These are phyloP conservation scores for Pugionium dolabratum DNA, from an alignment of 345 rosid genomes.

Conservation along the genomic window DNA sequence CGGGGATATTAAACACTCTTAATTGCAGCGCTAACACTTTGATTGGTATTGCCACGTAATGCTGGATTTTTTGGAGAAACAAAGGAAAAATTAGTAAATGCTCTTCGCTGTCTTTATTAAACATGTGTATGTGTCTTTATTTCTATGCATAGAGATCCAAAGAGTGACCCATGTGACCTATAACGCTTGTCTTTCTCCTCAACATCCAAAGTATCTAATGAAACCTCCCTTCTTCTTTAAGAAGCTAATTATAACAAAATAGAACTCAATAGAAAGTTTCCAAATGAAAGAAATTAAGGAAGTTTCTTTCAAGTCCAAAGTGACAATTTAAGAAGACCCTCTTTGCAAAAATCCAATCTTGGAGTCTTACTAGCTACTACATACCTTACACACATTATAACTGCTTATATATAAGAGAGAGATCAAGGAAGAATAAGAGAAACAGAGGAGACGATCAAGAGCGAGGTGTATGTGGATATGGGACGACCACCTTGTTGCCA, in stretches of 20 bases:
- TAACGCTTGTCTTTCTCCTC: conserved; percentile 37
- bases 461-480: conserved; percentile 40
- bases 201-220: conserved; percentile 7
- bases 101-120: not conserved
- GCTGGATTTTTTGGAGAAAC: too few species aligned
- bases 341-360: conserved; percentile 25
- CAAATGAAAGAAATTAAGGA: not conserved
- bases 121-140: conserved; percentile 21
- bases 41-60: conserved; percentile 27
- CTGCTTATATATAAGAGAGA: not conserved
- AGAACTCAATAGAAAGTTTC: not conserved
- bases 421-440: conserved; percentile 1
- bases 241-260: not conserved
- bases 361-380: not conserved
- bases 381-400: too few species aligned
- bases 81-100: too few species aligned
- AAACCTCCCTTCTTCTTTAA: conserved; percentile 2
- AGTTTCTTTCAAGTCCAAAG: conserved; percentile 12
- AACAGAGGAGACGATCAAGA: not conserved
- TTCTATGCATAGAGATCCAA: conserved; percentile 37
- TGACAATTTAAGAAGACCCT: conserved; percentile 4
- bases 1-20: not conserved
- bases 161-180: conserved; percentile 22
- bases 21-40: conserved; percentile 26
- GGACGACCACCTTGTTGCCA: conserved; percentile 94